Base-by-base conservation (phyloP, 1,139 yeast species). In the Wickerhamomyces sp. region DNA sequence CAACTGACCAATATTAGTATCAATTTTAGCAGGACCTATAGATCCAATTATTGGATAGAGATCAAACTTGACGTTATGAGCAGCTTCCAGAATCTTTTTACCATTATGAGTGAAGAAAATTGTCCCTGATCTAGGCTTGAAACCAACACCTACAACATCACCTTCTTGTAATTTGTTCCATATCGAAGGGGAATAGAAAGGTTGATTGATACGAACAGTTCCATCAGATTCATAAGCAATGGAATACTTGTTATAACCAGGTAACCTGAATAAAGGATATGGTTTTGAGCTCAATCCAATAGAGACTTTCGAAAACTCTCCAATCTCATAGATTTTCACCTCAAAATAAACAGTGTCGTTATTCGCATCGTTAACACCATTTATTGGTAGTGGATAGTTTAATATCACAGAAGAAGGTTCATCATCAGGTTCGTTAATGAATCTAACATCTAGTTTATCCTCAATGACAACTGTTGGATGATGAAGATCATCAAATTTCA, bases 181-280 rank as follows among this genome's bases (percentile, higher is more conserved):
- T 42, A 81, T 72, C 4, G 82, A 81, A 34, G 84, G 80, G 1
- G 91, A 86, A 41, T 70, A 65, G 52, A 84, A 87, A 1, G 98
- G 96, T 60, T 84, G 86, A 62, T 87, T 90, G 49, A 88, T 77
- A 52, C 95, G 79, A 47, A 87, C 72, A 49, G 81, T 79, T 1
- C 98, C 99, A 1, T 84, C 80, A 13, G 95, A 81, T 60, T 90
- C 96, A 63, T 91, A 87, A 1, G 94, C 93, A 42, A 91, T 79
- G 0, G 96, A 87, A 62, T 84, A 88, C 44, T 81, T 78, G 56
- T 85, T 82, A 55, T 69, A 69, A 0, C 98, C 98, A 0, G 99
- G 99, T 35, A 90, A 71, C 54, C 96, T 73, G 64, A 90, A 93
- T 42, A 81, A 71, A 1, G 99, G 98, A 61, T 90, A 90, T 1